Base-by-base conservation (phyloP, 106 monocot species). In the Amphibolis antarctica region DNA sequence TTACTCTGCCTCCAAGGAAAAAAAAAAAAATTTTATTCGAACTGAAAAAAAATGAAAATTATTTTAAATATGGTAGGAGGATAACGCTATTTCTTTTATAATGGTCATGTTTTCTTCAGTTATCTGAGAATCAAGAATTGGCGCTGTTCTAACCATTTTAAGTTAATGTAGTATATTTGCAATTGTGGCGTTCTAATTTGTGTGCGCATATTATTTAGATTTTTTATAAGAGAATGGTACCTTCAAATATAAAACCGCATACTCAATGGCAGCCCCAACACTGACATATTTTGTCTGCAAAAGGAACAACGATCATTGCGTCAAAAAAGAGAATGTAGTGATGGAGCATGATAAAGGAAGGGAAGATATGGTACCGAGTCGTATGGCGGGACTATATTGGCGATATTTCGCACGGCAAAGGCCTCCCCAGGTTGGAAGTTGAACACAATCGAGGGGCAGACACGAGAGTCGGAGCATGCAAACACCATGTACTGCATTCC, bases 391-490 rank as follows among this genome's bases (percentile, higher is more conserved):
- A 93, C 80, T 73, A 93, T 77, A 71, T 71, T 81, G 56, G 93
- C 93, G 65, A 93, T 77, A 77, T 88, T 93, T 24, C 93, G 88
- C 54, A 86, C 60, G 21, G 59, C 64, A 77, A 93, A 93, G 48
- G 93, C 88, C 66, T 93, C 93, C 5, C 93, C 93, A 0, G 93
- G 93, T 46, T 65, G 59, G 71, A 93, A 81, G 29, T 72, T 77
- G 46, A 88, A 67, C 13, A 81, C 50, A 50, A 74, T 71, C 15
- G 93, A 93, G n/a, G 93, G 93, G 68, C 88, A 93, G 48, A 88
- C 88, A 0, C 93, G 80, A 0, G 93, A 93, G 71, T 93, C 93
- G 11, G 93, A 64, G 42, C 93, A 93, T 6, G 93, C 80, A 28
- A 93, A 83, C 71, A 93, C 83, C 88, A 93, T 74, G 75, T 71